A percentile compares a stretch with the other conserved stretches of the same genome.
phyloP scores from a whole-genome alignment of 495 filamentous ascomycete species.

The Gamarada debralockiae region DNA sequence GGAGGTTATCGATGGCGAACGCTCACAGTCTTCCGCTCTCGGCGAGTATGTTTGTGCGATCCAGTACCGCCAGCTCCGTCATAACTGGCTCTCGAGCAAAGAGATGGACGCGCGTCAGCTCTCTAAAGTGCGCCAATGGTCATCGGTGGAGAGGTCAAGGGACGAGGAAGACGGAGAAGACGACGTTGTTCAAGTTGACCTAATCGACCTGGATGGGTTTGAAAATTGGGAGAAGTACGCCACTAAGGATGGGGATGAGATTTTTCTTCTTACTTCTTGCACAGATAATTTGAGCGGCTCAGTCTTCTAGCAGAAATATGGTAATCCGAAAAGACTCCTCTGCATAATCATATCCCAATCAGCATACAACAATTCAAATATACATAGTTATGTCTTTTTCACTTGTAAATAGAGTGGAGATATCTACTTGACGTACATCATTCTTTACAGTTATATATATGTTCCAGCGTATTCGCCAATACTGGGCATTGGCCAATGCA shows the following conservation, averaged over 20 bases:
- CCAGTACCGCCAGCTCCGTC: slow-evolving; percentile 1
- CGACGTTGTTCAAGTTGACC: slow-evolving; percentile 4
- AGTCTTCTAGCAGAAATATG: too few relatives aligned
- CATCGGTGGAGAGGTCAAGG: not conserved
- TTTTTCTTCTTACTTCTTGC: too few relatives aligned
- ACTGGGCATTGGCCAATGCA: too few relatives aligned
- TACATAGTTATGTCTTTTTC: too few relatives aligned
- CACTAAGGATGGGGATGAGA: slow-evolving; percentile 40
- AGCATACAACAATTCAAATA: too few relatives aligned
- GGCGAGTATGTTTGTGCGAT: slow-evolving; percentile 5
- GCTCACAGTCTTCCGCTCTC: not conserved
- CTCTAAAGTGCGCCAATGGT: not conserved
- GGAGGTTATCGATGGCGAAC: not conserved
- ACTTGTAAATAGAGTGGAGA: too few relatives aligned
- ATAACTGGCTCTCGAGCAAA: slow-evolving; percentile 4
- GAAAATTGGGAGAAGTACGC: not conserved
- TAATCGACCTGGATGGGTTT: not conserved
- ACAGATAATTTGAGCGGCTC: too few relatives aligned
- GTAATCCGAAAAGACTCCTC: too few relatives aligned
- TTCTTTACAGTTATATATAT: too few relatives aligned
- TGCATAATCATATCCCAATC: too few relatives aligned
- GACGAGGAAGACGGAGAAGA: slow-evolving; percentile 5
- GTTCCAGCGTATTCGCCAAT: too few relatives aligned
- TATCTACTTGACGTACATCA: too few relatives aligned
- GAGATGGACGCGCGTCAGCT: not conserved